Percentiles rank a stretch among this genome's conserved stretches.
Evolutionary conservation across 2,329 filamentous ascomycete species (phyloP).

Genomic region (Alternaria sp.): DNA sequence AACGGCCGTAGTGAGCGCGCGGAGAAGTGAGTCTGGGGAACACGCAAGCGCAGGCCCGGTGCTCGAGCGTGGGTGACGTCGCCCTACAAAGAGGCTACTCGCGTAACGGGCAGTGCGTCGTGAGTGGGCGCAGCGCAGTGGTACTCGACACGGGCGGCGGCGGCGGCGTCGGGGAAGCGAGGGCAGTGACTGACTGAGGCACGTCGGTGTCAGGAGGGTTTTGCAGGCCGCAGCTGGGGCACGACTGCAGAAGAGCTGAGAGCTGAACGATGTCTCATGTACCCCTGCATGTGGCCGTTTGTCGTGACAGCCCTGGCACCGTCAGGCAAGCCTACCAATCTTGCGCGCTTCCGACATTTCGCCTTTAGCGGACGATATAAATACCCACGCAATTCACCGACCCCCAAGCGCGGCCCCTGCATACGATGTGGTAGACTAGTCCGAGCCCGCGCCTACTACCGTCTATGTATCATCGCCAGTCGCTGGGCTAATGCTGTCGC

Average conservation of each 20-base stretch:
- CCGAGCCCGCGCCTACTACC: constrained; percentile 13
- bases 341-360: constrained; percentile 11
- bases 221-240: constrained; percentile 9
- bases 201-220: constrained; percentile 13
- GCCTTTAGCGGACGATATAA: constrained; percentile 12
- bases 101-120: constrained; percentile 2
- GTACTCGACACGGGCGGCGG: constrained; percentile 5
- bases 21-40: constrained; percentile 36
- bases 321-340: constrained; percentile 7
- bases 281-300: constrained; percentile 12
- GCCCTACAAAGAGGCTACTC: constrained; percentile 13
- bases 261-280: constrained; percentile 14
- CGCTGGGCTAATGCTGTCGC: constrained; percentile 1
- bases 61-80: constrained; percentile 1
- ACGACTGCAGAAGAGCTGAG: constrained; percentile 4
- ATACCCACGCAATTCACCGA: constrained; percentile 9
- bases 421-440: constrained; percentile 10
- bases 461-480: constrained; percentile 17
- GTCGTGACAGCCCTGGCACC: constrained; percentile 9
- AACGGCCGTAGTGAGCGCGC: constrained; percentile 33
- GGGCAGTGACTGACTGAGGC: neutral
- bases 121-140: constrained; percentile 7
- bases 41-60: constrained; percentile 26
- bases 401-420: constrained; percentile 11
- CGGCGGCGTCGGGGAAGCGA: neutral